Evolutionary conservation across 352 stramenopile species (phyloP), one percentile per base, ranked within the genome.

Genomic region (Phytophthora fragariaefolia): DNA sequence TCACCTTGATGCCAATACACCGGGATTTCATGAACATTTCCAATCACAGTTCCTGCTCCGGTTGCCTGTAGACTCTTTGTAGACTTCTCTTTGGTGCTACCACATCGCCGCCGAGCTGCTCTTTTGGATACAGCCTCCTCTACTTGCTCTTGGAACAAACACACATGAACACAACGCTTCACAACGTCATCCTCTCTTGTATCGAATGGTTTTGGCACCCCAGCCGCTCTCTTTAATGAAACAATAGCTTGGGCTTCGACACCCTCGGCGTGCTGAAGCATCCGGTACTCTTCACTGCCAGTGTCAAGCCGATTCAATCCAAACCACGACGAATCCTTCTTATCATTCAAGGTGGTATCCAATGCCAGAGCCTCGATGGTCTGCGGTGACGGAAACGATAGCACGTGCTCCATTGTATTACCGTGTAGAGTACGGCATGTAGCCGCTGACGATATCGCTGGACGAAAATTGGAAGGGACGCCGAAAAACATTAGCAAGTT

Each of bases 161-260:
- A 92, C 1, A 93, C 84, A 42, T 92, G 84, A 17, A 95, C 84
- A n/a, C 82, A 92, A 0, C 86, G 82, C 63, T 90, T 91, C 12
- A 93, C 63, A 5, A 95, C 86, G 23, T 95, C 86, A 12, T 87
- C 77, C 68, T 93, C 82, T 34, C 86, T 71, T 4, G 79, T 89
- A 61, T 95, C 86, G 45, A 92, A 94, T 8, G 84, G 86, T 28
- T 90, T 91, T 10, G 83, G 86, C 0, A 94, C 79, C 6, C 86
- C 86, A 0, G 76, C 80, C 8, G 86, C 86, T 38, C 78, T 73
- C 36, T 94, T 94, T 4, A 94, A 38, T 3, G 83, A 94, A n/a
- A 91, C 79, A 24, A 94, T 84, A 6, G 86, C 86, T 48, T 94
- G 83, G 0, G 72, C 71, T 64, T 91, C 69, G 24, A 74, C 58